These are phyloP conservation scores for Solanum clarkiae DNA, from an alignment of 257 asterid genomes.

Conservation along the genomic window DNA sequence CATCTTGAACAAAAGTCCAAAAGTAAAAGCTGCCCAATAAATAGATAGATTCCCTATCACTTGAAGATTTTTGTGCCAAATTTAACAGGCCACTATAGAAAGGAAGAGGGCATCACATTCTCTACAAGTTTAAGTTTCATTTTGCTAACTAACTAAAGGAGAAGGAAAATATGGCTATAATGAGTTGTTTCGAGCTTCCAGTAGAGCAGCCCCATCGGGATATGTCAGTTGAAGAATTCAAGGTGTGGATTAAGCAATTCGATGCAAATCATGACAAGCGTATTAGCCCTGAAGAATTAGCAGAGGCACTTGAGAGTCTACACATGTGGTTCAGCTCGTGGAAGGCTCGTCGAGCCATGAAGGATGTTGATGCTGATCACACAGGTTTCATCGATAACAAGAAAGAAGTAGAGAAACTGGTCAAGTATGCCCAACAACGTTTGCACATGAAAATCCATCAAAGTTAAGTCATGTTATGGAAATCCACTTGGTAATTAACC, in stretches of 20 bases:
- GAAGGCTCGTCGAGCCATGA: constrained; percentile 16
- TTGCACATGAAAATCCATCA: constrained; percentile 18
- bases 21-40: neutral
- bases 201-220: constrained; percentile 2
- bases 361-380: constrained; percentile 9
- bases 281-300: constrained; percentile 15
- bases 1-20: neutral
- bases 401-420: constrained; percentile 16
- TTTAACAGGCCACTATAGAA: neutral
- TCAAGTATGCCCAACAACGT: constrained; percentile 14
- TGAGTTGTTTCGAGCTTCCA: constrained; percentile 3
- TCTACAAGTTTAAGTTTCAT: neutral
- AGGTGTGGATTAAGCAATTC: constrained; percentile 25
- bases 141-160: neutral
- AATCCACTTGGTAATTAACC: neutral
- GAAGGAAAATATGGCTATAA: constrained; percentile 1
- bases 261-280: constrained; percentile 18
- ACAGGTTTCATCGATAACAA: constrained; percentile 16
- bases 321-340: constrained; percentile 15
- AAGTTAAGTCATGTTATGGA: neutral
- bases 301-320: constrained; percentile 18
- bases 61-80: neutral
- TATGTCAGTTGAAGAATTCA: constrained; percentile 24
- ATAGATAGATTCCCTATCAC: neutral
- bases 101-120: neutral